Base-by-base conservation (phyloP, 2,329 filamentous ascomycete species). In the Canariomyces notabilis region DNA sequence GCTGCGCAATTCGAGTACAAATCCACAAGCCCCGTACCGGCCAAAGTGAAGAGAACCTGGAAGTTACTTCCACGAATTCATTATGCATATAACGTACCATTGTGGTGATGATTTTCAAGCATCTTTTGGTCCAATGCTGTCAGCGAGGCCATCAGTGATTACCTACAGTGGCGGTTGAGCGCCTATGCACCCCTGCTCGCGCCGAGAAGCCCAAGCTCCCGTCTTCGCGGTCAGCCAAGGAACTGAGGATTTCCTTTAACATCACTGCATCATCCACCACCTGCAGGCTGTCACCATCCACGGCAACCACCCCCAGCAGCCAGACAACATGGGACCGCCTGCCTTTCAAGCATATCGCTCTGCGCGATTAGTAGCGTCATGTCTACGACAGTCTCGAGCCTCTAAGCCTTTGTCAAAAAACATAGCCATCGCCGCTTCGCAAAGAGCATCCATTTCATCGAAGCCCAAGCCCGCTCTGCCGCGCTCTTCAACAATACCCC, bases 241-340 rank as follows among this genome's bases (percentile, higher is more conserved):
- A 20, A 16, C 8, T 12, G 37, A 46, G 42, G 49, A 46, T 33
- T 45, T 44, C 38, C 19, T 41, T n/a, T n/a, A n/a, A 31, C 32
- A 20, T 6, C n/a, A 21, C 16, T n/a, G 12, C 38, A 43, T 21
- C 16, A 12, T 31, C 29, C 37, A 33, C 22, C 41, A 41, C 15
- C 40, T n/a, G n/a, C n/a, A n/a, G n/a, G n/a, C n/a, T n/a, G 37
- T 36, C 42, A 47, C 38, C 41, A 42, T 35, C 42, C 19, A 15
- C 36, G 16, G 35, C 39, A 32, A 46, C 19, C 22, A 14, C 37
- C 14, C 31, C 16, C 22, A n/a, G n/a, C n/a, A n/a, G n/a, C n/a
- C n/a, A 20, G 14, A 32, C 12, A 56, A 35, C 19, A 60, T 60
- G 58, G 50, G 52, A 20, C 53, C 57, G 36, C 50, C 29, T 19